Base-by-base conservation (phyloP, 108 stramenopile species). In the Hondaea fermentalgiana region DNA sequence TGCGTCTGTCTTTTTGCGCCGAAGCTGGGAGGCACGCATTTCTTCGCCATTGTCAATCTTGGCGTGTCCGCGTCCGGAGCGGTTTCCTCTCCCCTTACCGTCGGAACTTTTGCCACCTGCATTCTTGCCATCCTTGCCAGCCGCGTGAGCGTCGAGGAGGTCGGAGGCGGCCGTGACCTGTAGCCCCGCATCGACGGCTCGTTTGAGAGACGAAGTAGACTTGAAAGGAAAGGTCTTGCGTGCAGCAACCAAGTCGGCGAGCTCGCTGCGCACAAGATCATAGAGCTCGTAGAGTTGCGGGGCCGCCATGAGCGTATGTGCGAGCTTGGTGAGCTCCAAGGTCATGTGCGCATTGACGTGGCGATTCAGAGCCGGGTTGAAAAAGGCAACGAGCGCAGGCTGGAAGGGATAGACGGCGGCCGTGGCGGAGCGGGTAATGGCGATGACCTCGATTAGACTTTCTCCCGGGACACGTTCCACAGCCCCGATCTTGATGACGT, bases 321-420 rank as follows among this genome's bases (percentile, higher is more conserved):
- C 76, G 51, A 25, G 76, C 25, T 53, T 47, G 19, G 76, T 53
- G 49, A 83, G 76, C 51, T 83, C 76, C 6, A 47, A 12, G 51
- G n/a, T 83, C 76, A 83, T 83, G 45, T 83, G 49, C 12, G 76
- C 76, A 23, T 83, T 83, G 51, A 83, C 51, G 28, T 83, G 76
- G 25, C 76, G 76, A 53, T 83, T 83, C 17, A 83, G 76, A 8
- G 45, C 49, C 3, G 76, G 51, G 51, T 83, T 83, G 76, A 45
- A 83, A 28, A 83, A 83, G 19, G 51, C 45, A 47, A 83, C 76
- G 51, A 83, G 45, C 43, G 76, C 6, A 6, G 45, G 76, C 51
- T 83, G 76, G 4, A 25, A 53, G 19, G 76, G 76, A 23, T 83
- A 83, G 25, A 53, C 28, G 45, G 76, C 45, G 43, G 76, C 76